These are phyloP conservation scores for Tilletia caries DNA, from an alignment of 1,284 basidiomycete species.

Conservation along the genomic window DNA sequence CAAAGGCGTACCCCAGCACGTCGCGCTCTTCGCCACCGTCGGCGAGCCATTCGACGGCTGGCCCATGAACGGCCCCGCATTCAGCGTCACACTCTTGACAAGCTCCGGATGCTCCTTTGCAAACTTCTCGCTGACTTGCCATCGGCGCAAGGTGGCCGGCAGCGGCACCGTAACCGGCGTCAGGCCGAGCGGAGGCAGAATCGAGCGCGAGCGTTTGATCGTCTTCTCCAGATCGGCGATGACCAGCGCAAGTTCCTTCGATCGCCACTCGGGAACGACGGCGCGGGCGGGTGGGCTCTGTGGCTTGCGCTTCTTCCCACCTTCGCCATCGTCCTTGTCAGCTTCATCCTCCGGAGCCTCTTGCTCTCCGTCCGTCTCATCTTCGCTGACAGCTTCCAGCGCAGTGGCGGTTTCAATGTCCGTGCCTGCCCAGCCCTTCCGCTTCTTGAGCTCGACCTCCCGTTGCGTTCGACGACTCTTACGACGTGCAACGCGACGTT, in stretches of 20 bases:
- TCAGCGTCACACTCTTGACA: neutral
- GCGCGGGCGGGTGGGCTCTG: neutral
- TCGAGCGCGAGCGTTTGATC: constrained; percentile 6
- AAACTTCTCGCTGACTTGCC: neutral
- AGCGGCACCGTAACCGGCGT: neutral
- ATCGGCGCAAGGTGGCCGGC: neutral
- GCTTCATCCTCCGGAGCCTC: neutral
- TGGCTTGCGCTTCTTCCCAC: neutral
- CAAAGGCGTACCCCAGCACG: neutral
- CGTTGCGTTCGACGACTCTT: neutral
- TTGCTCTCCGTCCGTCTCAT: neutral
- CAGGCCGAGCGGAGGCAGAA: neutral
- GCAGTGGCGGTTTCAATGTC: constrained; percentile 4
- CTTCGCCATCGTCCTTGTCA: neutral
- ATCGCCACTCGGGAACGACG: constrained; percentile 3
- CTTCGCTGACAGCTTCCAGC: neutral
- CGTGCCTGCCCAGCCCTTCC: neutral
- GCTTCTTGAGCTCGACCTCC: constrained; percentile 1
- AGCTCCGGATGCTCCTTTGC: neutral
- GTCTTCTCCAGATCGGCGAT: constrained; percentile 9
- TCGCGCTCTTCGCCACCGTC: constrained; percentile 1
- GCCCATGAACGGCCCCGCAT: constrained; percentile 6
- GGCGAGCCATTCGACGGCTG: neutral
- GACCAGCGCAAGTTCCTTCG: neutral
- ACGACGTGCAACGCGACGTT: constrained; percentile 1